Base-by-base conservation (phyloP, 805 yeast species). In the Yamadazyma paraphyllophila region DNA sequence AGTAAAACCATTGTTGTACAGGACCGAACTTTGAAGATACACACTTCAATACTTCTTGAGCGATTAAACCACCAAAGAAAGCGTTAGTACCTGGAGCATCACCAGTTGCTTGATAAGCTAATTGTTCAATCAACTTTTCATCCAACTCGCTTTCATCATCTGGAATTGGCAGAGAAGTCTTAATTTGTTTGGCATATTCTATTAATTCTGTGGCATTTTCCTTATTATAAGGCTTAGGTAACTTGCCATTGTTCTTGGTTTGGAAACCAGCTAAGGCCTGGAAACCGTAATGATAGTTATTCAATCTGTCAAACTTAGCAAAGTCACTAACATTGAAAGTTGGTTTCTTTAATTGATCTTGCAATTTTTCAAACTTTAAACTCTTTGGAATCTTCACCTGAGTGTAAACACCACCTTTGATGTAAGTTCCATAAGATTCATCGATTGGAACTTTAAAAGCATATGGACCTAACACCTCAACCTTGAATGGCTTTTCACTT, bases 11-110 rank as follows among this genome's bases (percentile, higher is more conserved):
- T 71, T 94, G 99, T 64, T 86, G 85, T 44, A 92, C 73, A 7
- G 99, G 99, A n/a, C 83, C 81, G 60, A 91, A 94, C 69, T 94
- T 94, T 41, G 97, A 96, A 9, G 97, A 88, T 56, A 91, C 86
- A 36, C 96, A 96, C 70, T 94, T 94, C 61, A 94, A 77, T 15
- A 88, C 97, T 69, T 94, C 99, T 67, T 94, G 99, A 2, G 99
- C 99, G 38, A 88, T 85, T 44, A 92, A 73, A 29, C 98, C 98
- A 65, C 99, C 99, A 59, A 82, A 80, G 50, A 91, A 85, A 1
- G 97, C 97, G 53, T 81, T 83, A 61, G 89, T 69, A 31, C 92
- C 96, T 15, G 97, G 96, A 39, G 92, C 67, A 58, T 92, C 97
- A 67, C 99, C 99, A 43, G 83, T 77, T 1, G 97, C 85, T 63